Evolutionary conservation across 805 yeast species (phyloP).

Genomic region (Lipomyces mesembrius): DNA sequence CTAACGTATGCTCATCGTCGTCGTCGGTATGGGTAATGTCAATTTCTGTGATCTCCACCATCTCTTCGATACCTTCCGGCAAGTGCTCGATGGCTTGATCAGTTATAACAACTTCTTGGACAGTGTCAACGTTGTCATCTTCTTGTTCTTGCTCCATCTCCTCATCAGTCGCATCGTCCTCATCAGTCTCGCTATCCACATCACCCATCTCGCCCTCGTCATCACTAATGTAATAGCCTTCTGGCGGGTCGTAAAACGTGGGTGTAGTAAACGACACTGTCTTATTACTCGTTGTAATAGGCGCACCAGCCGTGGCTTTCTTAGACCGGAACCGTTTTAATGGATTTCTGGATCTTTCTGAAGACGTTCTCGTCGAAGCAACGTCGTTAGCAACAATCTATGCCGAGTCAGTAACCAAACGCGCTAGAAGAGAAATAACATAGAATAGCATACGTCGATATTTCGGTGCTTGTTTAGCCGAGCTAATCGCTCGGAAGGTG

Average conservation of each 20-base stretch:
- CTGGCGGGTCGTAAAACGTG: conserved; percentile 34
- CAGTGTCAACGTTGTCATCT: neutral
- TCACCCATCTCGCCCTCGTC: conserved; percentile 33
- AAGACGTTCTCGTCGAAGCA: neutral
- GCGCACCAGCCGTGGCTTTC: conserved; percentile 5
- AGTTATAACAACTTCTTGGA: neutral
- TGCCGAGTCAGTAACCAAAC: neutral
- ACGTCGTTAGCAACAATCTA: neutral
- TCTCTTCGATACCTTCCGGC: conserved; percentile 6
- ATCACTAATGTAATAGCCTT: conserved; percentile 30
- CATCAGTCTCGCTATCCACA: conserved; percentile 22
- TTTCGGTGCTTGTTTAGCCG: conserved; percentile 90
- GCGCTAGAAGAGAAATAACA: neutral
- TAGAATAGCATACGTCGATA: conserved; percentile 55
- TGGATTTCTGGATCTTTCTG: conserved; percentile 16
- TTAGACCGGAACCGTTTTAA: conserved; percentile 25
- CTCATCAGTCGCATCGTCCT: conserved; percentile 9
- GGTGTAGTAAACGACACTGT: conserved; percentile 27
- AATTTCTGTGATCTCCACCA: conserved; percentile 14
- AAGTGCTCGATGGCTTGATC: neutral
- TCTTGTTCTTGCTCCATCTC: conserved; percentile 11
- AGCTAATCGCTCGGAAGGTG: conserved; percentile 88
- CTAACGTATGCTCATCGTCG: conserved; percentile 2
- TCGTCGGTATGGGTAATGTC: neutral
- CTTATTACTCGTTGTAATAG: conserved; percentile 8